Evolutionary conservation across 495 filamentous ascomycete genomes (phyloP).

Genomic region (Xylaria grammica): DNA sequence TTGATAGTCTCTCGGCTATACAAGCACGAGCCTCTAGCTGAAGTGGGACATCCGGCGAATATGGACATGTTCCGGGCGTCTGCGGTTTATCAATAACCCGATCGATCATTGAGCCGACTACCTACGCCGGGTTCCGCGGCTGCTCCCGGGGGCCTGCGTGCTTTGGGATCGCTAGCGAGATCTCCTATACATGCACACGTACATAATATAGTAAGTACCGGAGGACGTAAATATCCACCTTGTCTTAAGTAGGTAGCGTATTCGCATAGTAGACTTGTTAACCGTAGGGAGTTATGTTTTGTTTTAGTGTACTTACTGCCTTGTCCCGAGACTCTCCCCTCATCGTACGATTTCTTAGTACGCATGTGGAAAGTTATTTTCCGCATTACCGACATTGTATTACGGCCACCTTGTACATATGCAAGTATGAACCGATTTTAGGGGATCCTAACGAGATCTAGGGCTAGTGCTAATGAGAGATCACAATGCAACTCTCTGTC

Average conservation of each 20-base stretch:
- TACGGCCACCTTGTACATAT: slow-evolving; percentile 16
- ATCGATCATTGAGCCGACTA: neutral
- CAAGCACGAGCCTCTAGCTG: neutral
- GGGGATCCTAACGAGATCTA: slow-evolving; percentile 5
- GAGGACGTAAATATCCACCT: no score
- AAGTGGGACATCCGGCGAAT: neutral
- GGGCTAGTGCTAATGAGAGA: slow-evolving; percentile 11
- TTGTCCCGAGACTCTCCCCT: slow-evolving; percentile 11
- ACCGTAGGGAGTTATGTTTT: neutral
- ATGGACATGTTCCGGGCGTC: neutral
- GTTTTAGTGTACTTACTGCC: neutral
- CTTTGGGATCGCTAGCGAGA: slow-evolving; percentile 3
- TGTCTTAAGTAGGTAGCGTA: no score
- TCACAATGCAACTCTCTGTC: slow-evolving; percentile 5
- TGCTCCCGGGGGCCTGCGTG: slow-evolving; percentile 18
- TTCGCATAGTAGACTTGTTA: no score
- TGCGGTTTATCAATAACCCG: slow-evolving; percentile 14
- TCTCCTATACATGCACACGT: neutral
- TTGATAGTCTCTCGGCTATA: neutral
- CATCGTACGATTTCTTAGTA: slow-evolving; percentile 25
- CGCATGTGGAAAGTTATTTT: slow-evolving; percentile 14
- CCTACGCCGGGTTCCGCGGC: slow-evolving; percentile 13
- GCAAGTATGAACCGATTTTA: slow-evolving; percentile 26
- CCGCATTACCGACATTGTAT: slow-evolving; percentile 8
- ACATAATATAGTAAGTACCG: neutral